Evolutionary conservation across 768 basidiomycete genomes (phyloP).

Genomic region (Daedalea quercina): DNA sequence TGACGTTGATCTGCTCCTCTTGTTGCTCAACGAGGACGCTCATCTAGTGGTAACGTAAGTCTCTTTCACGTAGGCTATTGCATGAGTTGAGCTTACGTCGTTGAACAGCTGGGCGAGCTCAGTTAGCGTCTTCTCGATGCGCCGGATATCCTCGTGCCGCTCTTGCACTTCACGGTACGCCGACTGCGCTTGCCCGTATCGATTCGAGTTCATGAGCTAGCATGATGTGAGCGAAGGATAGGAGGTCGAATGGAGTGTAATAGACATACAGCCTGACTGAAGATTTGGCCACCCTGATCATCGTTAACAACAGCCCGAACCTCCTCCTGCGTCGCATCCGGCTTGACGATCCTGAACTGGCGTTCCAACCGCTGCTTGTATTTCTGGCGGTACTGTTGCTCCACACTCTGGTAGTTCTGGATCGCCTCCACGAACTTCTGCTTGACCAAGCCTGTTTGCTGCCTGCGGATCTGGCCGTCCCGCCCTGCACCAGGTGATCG

Average conservation of each 20-base stretch:
- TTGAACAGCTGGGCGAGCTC: conserved; percentile 96
- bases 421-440: conserved; percentile 70
- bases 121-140: conserved; percentile 87
- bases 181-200: conserved; percentile 83
- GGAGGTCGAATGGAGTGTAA: conserved; percentile 13
- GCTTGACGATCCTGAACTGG: conserved; percentile 83
- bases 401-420: conserved; percentile 72
- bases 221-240: not conserved
- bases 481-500: conserved; percentile 30
- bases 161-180: conserved; percentile 97
- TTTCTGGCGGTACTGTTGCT: conserved; percentile 60
- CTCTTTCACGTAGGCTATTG: not conserved
- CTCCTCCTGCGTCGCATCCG: conserved; percentile 79
- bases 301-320: conserved; percentile 63
- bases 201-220: conserved; percentile 83
- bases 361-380: conserved; percentile 64
- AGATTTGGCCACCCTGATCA: conserved; percentile 63
- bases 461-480: conserved; percentile 41
- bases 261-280: conserved; percentile 58
- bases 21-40: conserved; percentile 92
- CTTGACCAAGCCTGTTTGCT: conserved; percentile 52
- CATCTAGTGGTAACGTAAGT: conserved; percentile 50
- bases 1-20: conserved; percentile 77
- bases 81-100: conserved; percentile 50
- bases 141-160: conserved; percentile 92